Evolutionary conservation across 2,329 filamentous ascomycete species (phyloP).

Genomic region (Mollisiaceae sp.): DNA sequence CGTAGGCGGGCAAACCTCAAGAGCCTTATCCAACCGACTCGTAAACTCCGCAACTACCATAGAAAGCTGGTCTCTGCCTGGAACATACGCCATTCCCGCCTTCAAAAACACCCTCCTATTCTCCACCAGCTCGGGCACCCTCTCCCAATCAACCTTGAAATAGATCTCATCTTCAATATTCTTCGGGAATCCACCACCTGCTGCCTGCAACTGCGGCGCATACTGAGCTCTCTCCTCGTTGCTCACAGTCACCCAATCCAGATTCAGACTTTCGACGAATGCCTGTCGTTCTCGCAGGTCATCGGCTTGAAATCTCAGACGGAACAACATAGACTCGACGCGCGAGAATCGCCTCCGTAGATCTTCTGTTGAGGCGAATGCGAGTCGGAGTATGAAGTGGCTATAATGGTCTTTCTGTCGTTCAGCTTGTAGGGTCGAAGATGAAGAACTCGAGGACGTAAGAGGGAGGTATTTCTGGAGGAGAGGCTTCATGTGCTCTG

Average conservation of each 20-base stretch:
- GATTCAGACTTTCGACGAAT: conserved; percentile 77
- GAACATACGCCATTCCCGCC: conserved; percentile 88
- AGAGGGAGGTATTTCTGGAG: conserved; percentile 88
- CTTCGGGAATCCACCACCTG: conserved; percentile 43
- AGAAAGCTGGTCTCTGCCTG: conserved; percentile 81
- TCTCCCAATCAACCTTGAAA: conserved; percentile 97
- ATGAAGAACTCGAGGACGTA: conserved; percentile 72
- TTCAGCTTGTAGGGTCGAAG: conserved; percentile 67
- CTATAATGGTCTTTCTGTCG: conserved; percentile 96
- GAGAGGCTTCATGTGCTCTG: conserved; percentile 80
- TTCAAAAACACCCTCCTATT: conserved; percentile 75
- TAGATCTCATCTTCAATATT: conserved; percentile 79
- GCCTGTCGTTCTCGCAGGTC: conserved; percentile 72
- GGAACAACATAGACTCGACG: conserved; percentile 88
- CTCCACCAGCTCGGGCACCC: conserved; percentile 89
- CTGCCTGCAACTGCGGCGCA: conserved; percentile 42
- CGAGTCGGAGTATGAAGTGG: conserved; percentile 93
- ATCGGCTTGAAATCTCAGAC: conserved; percentile 79
- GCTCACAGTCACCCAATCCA: conserved; percentile 83
- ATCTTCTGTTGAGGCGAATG: conserved; percentile 91
- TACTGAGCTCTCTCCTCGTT: conserved; percentile 72
- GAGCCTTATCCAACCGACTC: conserved; percentile 74
- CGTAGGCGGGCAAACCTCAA: conserved; percentile 66
- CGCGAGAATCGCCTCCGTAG: conserved; percentile 83
- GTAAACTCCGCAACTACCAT: conserved; percentile 91